These are phyloP conservation scores for Carex pumila DNA, from an alignment of 176 grass and related monocot genomes.

Conservation along the genomic window DNA sequence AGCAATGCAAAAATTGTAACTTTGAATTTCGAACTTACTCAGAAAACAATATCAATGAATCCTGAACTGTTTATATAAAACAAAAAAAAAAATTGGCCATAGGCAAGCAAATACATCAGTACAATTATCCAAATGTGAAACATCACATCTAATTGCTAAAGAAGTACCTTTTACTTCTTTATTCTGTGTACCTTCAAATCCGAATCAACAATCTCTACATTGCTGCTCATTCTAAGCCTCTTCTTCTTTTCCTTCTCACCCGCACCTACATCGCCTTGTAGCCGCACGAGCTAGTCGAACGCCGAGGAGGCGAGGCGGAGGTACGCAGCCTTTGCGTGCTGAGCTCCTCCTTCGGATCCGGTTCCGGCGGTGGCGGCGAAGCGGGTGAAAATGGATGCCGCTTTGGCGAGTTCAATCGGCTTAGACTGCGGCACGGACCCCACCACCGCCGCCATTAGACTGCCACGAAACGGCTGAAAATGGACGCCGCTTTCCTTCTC, in stretches of 20 bases:
- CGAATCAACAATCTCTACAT: background rate
- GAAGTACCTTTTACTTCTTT: background rate
- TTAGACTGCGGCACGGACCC: slow-evolving; percentile 13
- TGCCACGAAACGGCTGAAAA: no score
- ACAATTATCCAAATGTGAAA: background rate
- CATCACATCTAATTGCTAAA: background rate
- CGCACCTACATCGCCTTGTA: background rate
- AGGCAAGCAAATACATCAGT: background rate
- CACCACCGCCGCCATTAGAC: slow-evolving; percentile 28
- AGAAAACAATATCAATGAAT: background rate
- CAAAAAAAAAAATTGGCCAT: background rate
- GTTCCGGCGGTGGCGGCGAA: slow-evolving; percentile 6
- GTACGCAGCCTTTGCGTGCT: background rate
- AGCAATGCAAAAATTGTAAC: background rate
- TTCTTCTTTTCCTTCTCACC: background rate
- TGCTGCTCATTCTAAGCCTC: background rate
- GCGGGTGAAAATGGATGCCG: background rate
- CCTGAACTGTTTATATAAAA: background rate
- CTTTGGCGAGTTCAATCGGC: background rate
- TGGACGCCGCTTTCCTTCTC: background rate
- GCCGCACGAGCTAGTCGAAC: slow-evolving; percentile 8
- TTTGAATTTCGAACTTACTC: background rate
- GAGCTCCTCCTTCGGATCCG: background rate
- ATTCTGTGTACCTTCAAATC: background rate
- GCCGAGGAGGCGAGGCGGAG: slow-evolving; percentile 13